Evolutionary conservation across 495 filamentous ascomycete genomes (phyloP).

Genomic region (Daldinia childiae): DNA sequence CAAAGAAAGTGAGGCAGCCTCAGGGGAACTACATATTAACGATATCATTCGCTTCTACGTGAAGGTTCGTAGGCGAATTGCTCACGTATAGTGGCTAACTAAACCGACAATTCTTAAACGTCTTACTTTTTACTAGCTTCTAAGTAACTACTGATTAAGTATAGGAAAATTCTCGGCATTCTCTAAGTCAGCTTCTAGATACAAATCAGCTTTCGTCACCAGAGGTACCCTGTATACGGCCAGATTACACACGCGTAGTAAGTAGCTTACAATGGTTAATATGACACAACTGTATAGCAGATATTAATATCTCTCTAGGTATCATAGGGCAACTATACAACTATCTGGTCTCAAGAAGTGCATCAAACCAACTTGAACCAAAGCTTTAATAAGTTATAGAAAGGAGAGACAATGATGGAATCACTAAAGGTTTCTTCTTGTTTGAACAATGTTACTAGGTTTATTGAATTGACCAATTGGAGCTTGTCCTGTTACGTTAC

Average conservation of each 20-base stretch:
- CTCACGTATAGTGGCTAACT: background rate
- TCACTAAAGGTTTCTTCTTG: background rate
- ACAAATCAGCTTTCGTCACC: background rate
- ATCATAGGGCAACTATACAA: background rate
- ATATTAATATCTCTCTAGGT: background rate
- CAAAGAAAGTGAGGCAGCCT: constrained; percentile 2
- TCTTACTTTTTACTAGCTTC: background rate
- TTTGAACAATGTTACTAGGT: constrained; percentile 11
- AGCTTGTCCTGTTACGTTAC: constrained; percentile 19
- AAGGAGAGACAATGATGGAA: constrained; percentile 10
- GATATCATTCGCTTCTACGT: constrained; percentile 1
- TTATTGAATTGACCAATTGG: constrained; percentile 20
- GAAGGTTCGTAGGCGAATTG: background rate
- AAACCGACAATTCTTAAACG: background rate
- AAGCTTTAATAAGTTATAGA: background rate
- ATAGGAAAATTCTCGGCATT: background rate
- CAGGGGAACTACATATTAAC: background rate
- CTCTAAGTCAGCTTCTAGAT: background rate
- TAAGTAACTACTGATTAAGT: background rate
- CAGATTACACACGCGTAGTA: background rate
- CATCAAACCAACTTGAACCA: background rate
- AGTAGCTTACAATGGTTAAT: background rate
- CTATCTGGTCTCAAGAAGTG: background rate
- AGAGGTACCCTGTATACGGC: background rate
- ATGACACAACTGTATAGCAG: background rate